Percentiles rank a stretch among this genome's conserved stretches.
Evolutionary conservation across 2,329 filamentous ascomycete genomes (phyloP).

Genomic region (Arthrobotrys sinensis): DNA sequence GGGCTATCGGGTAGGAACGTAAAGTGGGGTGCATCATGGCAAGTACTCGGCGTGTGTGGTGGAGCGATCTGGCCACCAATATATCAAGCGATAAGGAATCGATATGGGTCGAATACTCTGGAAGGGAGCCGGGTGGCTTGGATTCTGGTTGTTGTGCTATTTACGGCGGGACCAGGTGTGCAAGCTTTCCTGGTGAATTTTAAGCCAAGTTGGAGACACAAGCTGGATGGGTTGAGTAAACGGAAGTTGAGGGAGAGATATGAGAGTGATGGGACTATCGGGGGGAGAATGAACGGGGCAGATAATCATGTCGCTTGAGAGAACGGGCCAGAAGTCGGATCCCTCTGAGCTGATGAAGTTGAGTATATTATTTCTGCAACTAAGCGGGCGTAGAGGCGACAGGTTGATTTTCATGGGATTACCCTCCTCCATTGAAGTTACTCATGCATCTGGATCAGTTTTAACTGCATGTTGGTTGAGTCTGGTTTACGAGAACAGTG

Average conservation of each 20-base stretch:
- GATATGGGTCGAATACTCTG: constrained; percentile 15
- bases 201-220: constrained; percentile 45
- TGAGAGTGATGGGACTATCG: constrained; percentile 51
- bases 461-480: not conserved
- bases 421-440: not conserved
- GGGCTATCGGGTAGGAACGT: constrained; percentile 80
- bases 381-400: constrained; percentile 31
- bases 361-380: not conserved
- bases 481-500: no score
- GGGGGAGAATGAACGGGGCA: constrained; percentile 17
- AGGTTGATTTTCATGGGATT: not conserved
- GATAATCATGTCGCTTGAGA: constrained; percentile 50
- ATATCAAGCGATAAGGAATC: constrained; percentile 48
- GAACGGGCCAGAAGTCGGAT: not conserved
- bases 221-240: constrained; percentile 54
- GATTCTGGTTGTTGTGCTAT: constrained; percentile 39
- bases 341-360: not conserved
- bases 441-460: constrained; percentile 3
- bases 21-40: constrained; percentile 81
- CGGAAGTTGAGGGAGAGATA: constrained; percentile 47
- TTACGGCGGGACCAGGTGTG: constrained; percentile 21
- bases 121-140: constrained; percentile 37
- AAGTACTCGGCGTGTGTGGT: constrained; percentile 80
- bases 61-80: constrained; percentile 78
- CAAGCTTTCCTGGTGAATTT: constrained; percentile 52